Evolutionary conservation across 225 moss, liverwort and hornwort species (phyloP).

Genomic region (Physcomitrium patens): DNA sequence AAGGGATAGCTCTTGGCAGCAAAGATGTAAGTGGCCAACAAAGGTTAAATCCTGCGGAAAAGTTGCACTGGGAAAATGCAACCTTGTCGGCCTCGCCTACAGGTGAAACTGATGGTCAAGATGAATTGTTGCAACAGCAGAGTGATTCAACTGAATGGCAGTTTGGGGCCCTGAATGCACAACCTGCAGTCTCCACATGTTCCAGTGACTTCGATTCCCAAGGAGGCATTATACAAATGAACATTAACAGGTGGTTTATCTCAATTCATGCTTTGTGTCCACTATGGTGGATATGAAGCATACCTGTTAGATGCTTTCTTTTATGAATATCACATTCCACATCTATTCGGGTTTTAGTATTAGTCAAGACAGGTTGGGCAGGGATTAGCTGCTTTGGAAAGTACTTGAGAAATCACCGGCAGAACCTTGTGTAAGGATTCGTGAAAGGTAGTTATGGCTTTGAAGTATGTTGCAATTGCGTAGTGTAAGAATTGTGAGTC

Average conservation of each 20-base stretch:
- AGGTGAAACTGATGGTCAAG: constrained; percentile 66
- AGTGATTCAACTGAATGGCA: constrained; percentile 62
- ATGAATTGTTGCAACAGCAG: constrained; percentile 58
- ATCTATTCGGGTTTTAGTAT: too few species aligned
- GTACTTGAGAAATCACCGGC: too few species aligned
- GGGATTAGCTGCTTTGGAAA: too few species aligned
- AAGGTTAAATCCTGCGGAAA: constrained; percentile 44
- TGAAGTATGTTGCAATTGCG: constrained; percentile 12
- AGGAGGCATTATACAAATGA: constrained; percentile 72
- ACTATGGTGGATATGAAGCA: constrained; percentile 9
- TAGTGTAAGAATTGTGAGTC: neutral
- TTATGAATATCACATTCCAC: too few species aligned
- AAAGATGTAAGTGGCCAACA: constrained; percentile 49
- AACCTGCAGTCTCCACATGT: constrained; percentile 63
- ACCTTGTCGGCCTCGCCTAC: constrained; percentile 57
- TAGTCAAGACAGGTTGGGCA: too few species aligned
- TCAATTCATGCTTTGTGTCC: neutral
- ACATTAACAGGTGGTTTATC: constrained; percentile 58
- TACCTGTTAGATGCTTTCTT: constrained; percentile 14
- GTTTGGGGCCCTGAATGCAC: constrained; percentile 54
- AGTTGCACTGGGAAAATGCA: constrained; percentile 40
- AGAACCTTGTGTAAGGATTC: too few species aligned
- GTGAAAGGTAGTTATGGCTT: neutral
- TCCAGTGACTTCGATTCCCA: constrained; percentile 80
- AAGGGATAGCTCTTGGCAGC: constrained; percentile 73